Evolutionary conservation across 164 flowering plant genomes (phyloP).

Genomic region (Cinnamomum micranthum): DNA sequence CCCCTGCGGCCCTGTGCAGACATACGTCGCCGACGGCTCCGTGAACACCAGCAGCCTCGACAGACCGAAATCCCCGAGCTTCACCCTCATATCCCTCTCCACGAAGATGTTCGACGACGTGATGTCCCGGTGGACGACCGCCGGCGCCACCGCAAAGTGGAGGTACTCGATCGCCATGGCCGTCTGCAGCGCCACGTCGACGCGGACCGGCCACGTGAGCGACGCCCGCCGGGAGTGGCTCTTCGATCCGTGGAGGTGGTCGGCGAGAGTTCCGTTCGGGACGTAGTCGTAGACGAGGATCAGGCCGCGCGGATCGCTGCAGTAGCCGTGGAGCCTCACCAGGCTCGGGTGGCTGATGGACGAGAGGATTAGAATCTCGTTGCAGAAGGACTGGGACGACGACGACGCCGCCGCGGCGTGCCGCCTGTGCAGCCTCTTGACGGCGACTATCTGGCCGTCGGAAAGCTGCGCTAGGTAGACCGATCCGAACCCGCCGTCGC

Average conservation of each 20-base stretch:
- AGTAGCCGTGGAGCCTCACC: constrained; percentile 83
- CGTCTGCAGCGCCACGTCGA: constrained; percentile 67
- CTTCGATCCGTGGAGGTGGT: constrained; percentile 71
- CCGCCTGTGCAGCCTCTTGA: constrained; percentile 65
- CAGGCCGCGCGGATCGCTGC: constrained; percentile 81
- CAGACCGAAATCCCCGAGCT: constrained; percentile 87
- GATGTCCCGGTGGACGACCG: constrained; percentile 84
- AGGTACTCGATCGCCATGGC: constrained; percentile 78
- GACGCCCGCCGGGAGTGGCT: constrained; percentile 16
- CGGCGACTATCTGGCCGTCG: constrained; percentile 68
- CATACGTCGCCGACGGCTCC: constrained; percentile 31
- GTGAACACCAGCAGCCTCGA: constrained; percentile 55
- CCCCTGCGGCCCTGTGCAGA: constrained; percentile 98
- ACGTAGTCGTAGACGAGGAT: constrained; percentile 81
- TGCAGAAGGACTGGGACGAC: constrained; percentile 62
- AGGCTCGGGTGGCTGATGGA: constrained; percentile 73
- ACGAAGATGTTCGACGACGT: constrained; percentile 81
- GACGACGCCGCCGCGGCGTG: constrained; percentile 21
- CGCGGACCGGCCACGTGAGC: constrained; percentile 53
- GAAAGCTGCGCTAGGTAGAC: constrained; percentile 65
- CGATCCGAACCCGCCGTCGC: constrained; percentile 95
- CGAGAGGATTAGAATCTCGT: constrained; percentile 76
- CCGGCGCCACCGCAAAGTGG: constrained; percentile 58
- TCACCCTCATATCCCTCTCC: constrained; percentile 71
- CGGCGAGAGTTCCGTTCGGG: constrained; percentile 86